Base-by-base conservation (phyloP, 345 rosid species). In the Zanthoxylum bungeanum region DNA sequence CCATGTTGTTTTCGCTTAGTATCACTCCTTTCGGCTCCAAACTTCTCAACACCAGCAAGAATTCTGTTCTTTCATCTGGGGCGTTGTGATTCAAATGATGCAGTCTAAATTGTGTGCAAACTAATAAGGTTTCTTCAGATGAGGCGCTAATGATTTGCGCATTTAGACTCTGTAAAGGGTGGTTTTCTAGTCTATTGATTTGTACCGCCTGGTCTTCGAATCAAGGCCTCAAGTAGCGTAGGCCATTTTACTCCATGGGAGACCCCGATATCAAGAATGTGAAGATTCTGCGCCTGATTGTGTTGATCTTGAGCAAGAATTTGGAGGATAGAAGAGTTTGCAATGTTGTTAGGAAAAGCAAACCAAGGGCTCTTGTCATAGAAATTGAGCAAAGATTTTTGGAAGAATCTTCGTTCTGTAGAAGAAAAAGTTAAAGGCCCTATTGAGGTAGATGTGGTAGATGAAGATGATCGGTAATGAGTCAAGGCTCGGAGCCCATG, bases 211-310 rank as follows among this genome's bases (percentile, higher is more conserved):
- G 88, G 57, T 33, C 86, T 84, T 75, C 86, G 78, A 56, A 79
- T 79, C 67, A 94, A 75, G 60, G 93, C 87, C 67, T 94, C 97
- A 1, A 94, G 82, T 68, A 94, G 88, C 9, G 91, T 94, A 5
- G 97, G 98, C 97, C 97, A 94, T 78, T 92, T 97, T 59, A 93
- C 88, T 42, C 97, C 97, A 66, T 94, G 97, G 62, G 98, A 94
- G 56, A 92, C 93, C 14, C 98, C 95, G 27, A 94, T 89, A 78
- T 94, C 98, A 44, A 92, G 84, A 73, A 94, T 80, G 77, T 94
- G 98, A 46, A 92, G 84, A 70, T 64, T 78, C 0, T 66, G 69
- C 7, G 71, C 68, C 21, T 72, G 72, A 50, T 74, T 80, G 30
- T 68, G 68, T 21, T 6, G 60, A 14, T 80, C 85, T 65, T 88